Percentiles rank a stretch among this genome's conserved stretches.
Evolutionary conservation across 2,329 filamentous ascomycete genomes (phyloP).

Genomic region (Sporothrix schenckii): DNA sequence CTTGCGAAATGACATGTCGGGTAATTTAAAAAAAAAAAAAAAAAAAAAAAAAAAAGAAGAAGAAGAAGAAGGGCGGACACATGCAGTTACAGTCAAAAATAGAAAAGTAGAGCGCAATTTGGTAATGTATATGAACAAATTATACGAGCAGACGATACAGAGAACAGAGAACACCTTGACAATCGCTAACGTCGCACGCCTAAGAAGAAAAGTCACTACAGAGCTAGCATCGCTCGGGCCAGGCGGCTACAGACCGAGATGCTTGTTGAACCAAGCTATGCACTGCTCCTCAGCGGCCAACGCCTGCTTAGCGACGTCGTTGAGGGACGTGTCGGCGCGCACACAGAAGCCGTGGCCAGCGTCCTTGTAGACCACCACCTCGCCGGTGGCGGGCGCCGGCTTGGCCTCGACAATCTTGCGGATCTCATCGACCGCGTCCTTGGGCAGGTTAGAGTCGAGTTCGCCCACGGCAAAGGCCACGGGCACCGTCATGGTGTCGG

Average conservation of each 20-base stretch:
- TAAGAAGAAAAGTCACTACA: too few relatives aligned
- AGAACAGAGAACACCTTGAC: background rate
- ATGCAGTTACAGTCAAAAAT: too few relatives aligned
- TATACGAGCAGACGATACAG: background rate
- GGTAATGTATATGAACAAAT: background rate
- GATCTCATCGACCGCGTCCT: constrained; percentile 43
- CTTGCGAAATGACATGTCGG: background rate
- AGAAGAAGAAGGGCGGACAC: too few relatives aligned
- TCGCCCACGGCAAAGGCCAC: constrained; percentile 53
- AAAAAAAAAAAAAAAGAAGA: too few relatives aligned
- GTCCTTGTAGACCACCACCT: constrained; percentile 46
- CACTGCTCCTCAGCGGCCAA: constrained; percentile 43
- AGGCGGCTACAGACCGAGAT: constrained; percentile 19
- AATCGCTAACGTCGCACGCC: too few relatives aligned
- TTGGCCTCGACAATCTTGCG: constrained; percentile 44
- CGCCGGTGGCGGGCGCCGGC: constrained; percentile 42
- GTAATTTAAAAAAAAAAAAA: background rate
- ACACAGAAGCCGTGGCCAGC: constrained; percentile 50
- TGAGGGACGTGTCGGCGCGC: constrained; percentile 41
- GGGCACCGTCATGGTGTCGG: constrained; percentile 51
- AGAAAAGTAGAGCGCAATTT: background rate
- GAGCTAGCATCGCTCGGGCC: too few relatives aligned
- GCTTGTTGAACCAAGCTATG: constrained; percentile 43
- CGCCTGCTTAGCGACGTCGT: constrained; percentile 40
- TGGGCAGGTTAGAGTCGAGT: constrained; percentile 48